A percentile compares a stretch with the other conserved stretches of the same genome.
phyloP scores from a whole-genome alignment of 805 yeast species.

The Candida ascalaphidarum region DNA sequence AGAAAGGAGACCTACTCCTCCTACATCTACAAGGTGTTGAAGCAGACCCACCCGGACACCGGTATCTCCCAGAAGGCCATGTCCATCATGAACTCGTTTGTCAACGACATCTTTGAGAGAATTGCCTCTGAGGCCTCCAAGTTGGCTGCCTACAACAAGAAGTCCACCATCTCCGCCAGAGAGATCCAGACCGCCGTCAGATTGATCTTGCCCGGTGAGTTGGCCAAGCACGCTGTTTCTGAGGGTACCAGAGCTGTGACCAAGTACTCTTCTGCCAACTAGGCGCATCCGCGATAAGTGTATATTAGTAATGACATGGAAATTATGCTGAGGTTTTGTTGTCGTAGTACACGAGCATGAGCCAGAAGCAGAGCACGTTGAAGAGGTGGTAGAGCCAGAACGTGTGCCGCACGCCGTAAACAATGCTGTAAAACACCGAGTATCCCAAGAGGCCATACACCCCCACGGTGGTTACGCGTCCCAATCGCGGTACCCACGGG shows the following conservation, averaged over 20 bases:
- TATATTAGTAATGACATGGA: not conserved
- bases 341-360: constrained; percentile 13
- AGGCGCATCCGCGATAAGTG: constrained; percentile 5
- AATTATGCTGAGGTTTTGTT: not conserved
- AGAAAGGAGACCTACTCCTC: constrained; percentile 98
- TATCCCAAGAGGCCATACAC: constrained; percentile 33
- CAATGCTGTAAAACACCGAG: constrained; percentile 49
- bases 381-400: constrained; percentile 77
- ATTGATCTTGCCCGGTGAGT: constrained; percentile 96
- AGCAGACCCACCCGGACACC: constrained; percentile 99
- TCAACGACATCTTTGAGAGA: constrained; percentile 96
- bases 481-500: constrained; percentile 5
- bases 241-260: constrained; percentile 99
- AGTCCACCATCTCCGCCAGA: constrained; percentile 95
- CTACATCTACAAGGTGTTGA: constrained; percentile 95
- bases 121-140: constrained; percentile 96
- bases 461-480: constrained; percentile 26
- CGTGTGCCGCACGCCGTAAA: constrained; percentile 76
- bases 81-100: constrained; percentile 98
- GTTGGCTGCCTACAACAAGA: constrained; percentile 97
- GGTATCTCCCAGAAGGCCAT: constrained; percentile 98
- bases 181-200: constrained; percentile 98
- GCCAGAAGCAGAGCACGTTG: constrained; percentile 54
- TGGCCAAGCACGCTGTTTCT: constrained; percentile 96
- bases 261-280: constrained; percentile 71